Conservation (phyloP, 768 basidiomycete genomes). For the Hygrocybe coccinea region DNA sequence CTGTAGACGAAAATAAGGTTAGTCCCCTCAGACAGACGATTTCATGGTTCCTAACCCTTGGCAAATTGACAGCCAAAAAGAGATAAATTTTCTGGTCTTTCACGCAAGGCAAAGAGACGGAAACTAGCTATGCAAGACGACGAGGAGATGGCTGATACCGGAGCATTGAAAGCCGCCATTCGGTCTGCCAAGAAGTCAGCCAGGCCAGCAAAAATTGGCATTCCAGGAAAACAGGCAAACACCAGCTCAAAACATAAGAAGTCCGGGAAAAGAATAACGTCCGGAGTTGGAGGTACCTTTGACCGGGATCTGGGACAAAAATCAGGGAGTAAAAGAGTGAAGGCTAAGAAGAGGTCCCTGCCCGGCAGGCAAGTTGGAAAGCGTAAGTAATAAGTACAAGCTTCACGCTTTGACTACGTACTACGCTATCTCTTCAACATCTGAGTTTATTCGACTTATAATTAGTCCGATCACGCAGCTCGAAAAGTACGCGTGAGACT, state of each 20-base stretch:
- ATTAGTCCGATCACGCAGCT: too few relatives aligned
- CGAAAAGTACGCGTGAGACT: too few relatives aligned
- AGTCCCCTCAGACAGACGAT: constrained; percentile 10
- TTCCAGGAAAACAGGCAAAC: constrained; percentile 33
- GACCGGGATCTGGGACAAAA: constrained; percentile 55
- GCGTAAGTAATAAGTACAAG: too few relatives aligned
- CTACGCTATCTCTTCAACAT: too few relatives aligned
- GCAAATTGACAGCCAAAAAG: constrained; percentile 54
- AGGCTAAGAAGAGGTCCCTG: too few relatives aligned
- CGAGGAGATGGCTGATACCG: constrained; percentile 51
- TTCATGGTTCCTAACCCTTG: constrained; percentile 5
- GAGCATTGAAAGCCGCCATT: constrained; percentile 65
- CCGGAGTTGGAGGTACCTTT: constrained; percentile 42
- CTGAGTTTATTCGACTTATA: too few relatives aligned
- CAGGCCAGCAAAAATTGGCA: constrained; percentile 71
- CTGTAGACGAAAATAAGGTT: constrained; percentile 40
- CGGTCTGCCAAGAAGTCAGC: constrained; percentile 80
- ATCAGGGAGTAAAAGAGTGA: constrained; percentile 3
- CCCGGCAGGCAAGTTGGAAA: too few relatives aligned
- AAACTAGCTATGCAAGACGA: constrained; percentile 85
- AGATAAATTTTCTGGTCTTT: constrained; percentile 75
- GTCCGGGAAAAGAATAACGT: constrained; percentile 28
- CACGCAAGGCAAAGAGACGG: constrained; percentile 81
- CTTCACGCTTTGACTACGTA: too few relatives aligned
- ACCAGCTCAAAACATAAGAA: constrained; percentile 29